Evolutionary conservation across 306 rosid species (phyloP), one percentile per base, ranked within the genome.

Genomic region (Trifolium fragiferum): DNA sequence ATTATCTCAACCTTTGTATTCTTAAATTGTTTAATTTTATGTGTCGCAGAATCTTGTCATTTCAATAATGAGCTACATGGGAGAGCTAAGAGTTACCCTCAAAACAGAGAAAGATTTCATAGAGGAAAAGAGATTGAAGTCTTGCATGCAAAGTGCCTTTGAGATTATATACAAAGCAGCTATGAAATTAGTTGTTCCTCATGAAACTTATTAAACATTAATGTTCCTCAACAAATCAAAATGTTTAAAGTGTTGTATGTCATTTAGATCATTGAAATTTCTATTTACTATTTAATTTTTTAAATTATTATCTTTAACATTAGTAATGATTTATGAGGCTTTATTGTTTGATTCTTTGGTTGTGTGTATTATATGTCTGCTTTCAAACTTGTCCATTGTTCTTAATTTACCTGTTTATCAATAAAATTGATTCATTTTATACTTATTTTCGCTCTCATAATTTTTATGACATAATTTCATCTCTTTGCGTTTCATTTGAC

Each of bases 61-160:
- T 50, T 50, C 90, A 19, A 68, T 90, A 0, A 51, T 84, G 72
- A 90, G 90, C 82, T 90, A 89, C 11, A 84, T 80, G 90, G 89
- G 78, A 55, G 59, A 44, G 25, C 21, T 89, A 43, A 76, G 87
- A 67, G 74, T 89, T 53, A 25, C 82, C 14, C 50, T 84, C 11
- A 79, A 81, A 30, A 68, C 76, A 0, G 85, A 87, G 70, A 84
- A 82, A 27, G 81, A 67, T 6, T 51, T 84, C 67, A 84, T 89
- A 5, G 84, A 89, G 10, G 81, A 78, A 16, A 47, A 76, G 1
- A 84, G 79, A 40, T 78, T 87, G 53, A 81, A 68, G 66, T 78
- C 86, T 21, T 82, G 81, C 69, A 71, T 89, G 72, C 83, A 84
- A 33, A 72, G 30, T 14, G 85, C 92, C 21, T 82, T 75, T 23